phyloP scores from a whole-genome alignment of 2,329 filamentous ascomycete species.

The Passalora sequoiae region DNA sequence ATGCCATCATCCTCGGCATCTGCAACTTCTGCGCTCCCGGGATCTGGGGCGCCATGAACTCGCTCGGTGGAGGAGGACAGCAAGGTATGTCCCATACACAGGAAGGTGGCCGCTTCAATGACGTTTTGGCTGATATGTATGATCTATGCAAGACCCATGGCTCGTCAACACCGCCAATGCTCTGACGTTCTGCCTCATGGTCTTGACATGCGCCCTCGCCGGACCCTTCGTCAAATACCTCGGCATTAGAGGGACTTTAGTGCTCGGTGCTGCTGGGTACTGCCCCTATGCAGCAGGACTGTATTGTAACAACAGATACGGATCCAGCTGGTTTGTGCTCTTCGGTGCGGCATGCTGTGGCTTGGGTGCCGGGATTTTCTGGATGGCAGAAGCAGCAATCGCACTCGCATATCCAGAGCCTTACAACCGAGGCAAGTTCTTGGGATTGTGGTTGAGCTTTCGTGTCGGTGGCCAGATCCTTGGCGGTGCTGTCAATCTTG shows the following conservation, averaged over 20 bases:
- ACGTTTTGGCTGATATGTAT: no score
- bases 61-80: conserved; percentile 63
- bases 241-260: conserved; percentile 64
- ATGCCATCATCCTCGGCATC: conserved; percentile 64
- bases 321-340: conserved; percentile 63
- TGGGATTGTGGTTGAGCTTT: conserved; percentile 64
- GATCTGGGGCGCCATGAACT: conserved; percentile 66
- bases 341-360: conserved; percentile 65
- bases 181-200: conserved; percentile 67
- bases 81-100: no score
- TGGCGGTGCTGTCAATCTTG: conserved; percentile 66
- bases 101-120: no score
- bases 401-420: conserved; percentile 68
- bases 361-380: conserved; percentile 66
- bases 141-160: conserved; percentile 57
- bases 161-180: conserved; percentile 68
- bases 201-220: conserved; percentile 62
- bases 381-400: conserved; percentile 70
- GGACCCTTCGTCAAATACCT: conserved; percentile 61
- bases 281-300: conserved; percentile 66
- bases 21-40: conserved; percentile 67
- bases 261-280: conserved; percentile 68
- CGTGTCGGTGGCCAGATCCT: conserved; percentile 62
- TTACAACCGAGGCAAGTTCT: conserved; percentile 58
- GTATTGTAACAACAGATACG: conserved; percentile 67